phyloP scores from a whole-genome alignment of 495 filamentous ascomycete genomes.

The Schizothecium vesticola region DNA sequence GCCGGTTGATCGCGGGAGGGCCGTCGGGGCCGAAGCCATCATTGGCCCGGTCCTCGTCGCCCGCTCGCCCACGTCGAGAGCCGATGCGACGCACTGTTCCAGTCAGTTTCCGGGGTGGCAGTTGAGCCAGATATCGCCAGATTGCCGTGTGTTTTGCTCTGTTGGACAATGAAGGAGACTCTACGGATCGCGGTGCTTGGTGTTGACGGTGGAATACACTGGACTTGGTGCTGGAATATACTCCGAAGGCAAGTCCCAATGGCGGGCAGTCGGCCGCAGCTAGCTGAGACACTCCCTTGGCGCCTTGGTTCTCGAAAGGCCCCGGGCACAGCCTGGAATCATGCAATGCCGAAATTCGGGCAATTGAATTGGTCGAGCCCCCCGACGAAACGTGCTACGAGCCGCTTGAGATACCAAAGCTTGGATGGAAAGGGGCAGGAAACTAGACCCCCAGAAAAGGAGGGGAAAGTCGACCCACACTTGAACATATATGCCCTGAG shows the following conservation, averaged over 20 bases:
- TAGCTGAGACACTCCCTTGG: neutral
- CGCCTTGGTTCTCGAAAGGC: neutral
- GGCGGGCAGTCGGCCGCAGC: neutral
- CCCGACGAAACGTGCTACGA: neutral
- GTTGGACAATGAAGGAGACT: neutral
- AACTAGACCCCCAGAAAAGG: neutral
- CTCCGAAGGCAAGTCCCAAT: neutral
- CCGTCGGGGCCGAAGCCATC: constrained; percentile 7
- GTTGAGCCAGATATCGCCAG: no score
- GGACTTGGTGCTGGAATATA: neutral
- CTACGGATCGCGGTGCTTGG: neutral
- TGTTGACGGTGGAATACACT: neutral
- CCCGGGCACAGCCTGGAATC: neutral
- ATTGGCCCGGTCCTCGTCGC: constrained; percentile 3
- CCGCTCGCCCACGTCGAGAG: constrained; percentile 1
- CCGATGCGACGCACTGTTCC: no score
- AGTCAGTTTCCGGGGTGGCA: no score
- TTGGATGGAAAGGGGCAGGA: neutral
- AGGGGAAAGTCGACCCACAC: neutral
- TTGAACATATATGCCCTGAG: neutral
- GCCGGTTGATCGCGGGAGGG: constrained; percentile 10
- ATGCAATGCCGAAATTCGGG: neutral
- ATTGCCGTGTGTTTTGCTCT: no score
- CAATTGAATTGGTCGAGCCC: neutral
- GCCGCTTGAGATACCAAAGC: neutral